These are phyloP conservation scores for Penicillium bialowiezense DNA, from an alignment of 495 filamentous ascomycete species.

Conservation along the genomic window DNA sequence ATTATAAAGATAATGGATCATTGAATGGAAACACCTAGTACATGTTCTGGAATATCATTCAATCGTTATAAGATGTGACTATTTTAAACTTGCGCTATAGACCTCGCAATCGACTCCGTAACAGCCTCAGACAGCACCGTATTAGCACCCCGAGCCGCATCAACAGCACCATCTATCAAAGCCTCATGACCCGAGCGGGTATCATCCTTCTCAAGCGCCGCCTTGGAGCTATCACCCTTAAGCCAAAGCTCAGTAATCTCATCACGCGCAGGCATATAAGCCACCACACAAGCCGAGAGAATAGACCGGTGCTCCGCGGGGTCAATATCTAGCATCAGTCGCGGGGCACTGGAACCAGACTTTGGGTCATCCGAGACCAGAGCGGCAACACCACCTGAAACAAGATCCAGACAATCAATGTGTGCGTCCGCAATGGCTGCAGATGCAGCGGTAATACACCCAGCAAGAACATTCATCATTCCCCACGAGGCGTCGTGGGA, in stretches of 20 bases:
- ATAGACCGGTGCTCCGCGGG: conserved; percentile 72
- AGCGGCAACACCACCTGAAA: conserved; percentile 85
- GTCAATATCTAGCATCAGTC: conserved; percentile 77
- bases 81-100: conserved; percentile 16
- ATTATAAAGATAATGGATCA: too few relatives aligned
- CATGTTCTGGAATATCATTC: conserved; percentile 8
- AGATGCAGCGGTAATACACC: conserved; percentile 89
- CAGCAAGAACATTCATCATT: conserved; percentile 86
- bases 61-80: conserved; percentile 12
- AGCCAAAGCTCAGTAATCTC: conserved; percentile 94
- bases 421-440: conserved; percentile 95
- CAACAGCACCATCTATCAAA: conserved; percentile 61
- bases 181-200: conserved; percentile 42
- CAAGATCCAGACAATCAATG: conserved; percentile 92
- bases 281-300: conserved; percentile 80
- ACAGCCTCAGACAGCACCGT: conserved; percentile 58
- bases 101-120: conserved; percentile 48
- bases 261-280: conserved; percentile 80
- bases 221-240: conserved; percentile 65
- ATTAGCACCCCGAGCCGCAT: conserved; percentile 58
- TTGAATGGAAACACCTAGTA: too few relatives aligned
- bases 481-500: conserved; percentile 59
- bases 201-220: conserved; percentile 26
- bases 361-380: conserved; percentile 53
- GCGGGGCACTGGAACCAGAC: conserved; percentile 31